Percentiles rank a stretch among this genome's conserved stretches.
Evolutionary conservation across 768 basidiomycete genomes (phyloP).

Genomic region (Brasilioporus rufonigricans): DNA sequence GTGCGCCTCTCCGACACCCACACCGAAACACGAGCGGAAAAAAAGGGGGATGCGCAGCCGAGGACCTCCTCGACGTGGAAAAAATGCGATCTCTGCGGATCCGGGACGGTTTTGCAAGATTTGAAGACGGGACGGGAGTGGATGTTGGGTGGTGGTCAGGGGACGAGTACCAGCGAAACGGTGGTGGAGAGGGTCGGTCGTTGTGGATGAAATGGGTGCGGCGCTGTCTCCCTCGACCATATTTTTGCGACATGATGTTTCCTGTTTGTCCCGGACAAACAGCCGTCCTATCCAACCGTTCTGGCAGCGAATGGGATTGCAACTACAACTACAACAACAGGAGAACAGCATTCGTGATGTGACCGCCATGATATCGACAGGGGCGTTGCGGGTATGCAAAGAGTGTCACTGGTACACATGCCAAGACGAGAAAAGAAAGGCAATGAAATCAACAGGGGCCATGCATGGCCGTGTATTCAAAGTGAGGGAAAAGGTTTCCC

Average conservation of each 20-base stretch:
- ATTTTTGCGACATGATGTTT: constrained; percentile 38
- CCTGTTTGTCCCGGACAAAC: constrained; percentile 34
- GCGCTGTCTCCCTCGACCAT: constrained; percentile 22
- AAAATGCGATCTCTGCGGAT: constrained; percentile 60
- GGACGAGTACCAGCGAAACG: background rate
- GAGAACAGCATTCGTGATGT: too few relatives aligned
- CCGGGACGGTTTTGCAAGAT: constrained; percentile 59
- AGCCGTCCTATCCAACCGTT: too few relatives aligned
- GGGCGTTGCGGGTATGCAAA: constrained; percentile 14
- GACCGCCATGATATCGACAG: background rate
- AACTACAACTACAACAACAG: constrained; percentile 6
- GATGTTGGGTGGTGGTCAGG: background rate
- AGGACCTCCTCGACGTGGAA: background rate
- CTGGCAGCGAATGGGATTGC: constrained; percentile 1
- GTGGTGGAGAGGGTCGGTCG: constrained; percentile 17
- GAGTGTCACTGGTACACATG: constrained; percentile 12
- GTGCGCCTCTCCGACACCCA: too few relatives aligned
- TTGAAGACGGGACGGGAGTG: constrained; percentile 43
- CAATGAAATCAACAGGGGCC: constrained; percentile 8
- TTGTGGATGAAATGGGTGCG: constrained; percentile 26
- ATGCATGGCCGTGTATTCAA: constrained; percentile 61
- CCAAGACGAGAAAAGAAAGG: background rate
- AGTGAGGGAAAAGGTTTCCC: constrained; percentile 73
- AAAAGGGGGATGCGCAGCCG: too few relatives aligned
- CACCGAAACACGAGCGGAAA: too few relatives aligned